Base-by-base conservation (phyloP, 2,329 filamentous ascomycete genomes). In the Fusarium sp. region DNA sequence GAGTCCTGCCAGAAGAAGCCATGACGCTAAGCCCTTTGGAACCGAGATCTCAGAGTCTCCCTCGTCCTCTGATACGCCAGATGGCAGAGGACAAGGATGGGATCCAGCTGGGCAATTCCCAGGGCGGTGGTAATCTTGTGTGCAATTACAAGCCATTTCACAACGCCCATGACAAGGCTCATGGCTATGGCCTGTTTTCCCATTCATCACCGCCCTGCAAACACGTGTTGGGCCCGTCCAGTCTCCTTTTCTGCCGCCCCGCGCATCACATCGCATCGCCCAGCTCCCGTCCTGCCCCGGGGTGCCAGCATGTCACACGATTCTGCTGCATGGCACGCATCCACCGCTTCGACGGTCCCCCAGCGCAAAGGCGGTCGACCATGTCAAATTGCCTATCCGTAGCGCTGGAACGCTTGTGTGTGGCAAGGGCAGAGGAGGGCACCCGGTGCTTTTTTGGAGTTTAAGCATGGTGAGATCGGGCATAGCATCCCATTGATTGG, bases 81-180 rank as follows among this genome's bases (percentile, higher is more conserved):
- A 51, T 64, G 56, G 22, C 60, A 24, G 17, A 36, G 35, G 20
- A 33, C 46, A 53, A 31, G 46, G 46, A 31, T 60, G 64, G 60
- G 44, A 53, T 71, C 62, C 42, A 69, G 58, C 49, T 56, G 69
- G 70, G 69, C 57, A 74, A 71, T 75, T 67, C 72, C 70, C 66
- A 71, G 62, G 62, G 57, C 57, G 51, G 72, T 74, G 75, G 70
- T 75, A 74, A 75, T 78, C 62, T 76, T 77, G 46, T 29, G 73
- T 58, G 56, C 69, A 69, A 74, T 66, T 64, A 68, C 66, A 67
- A 59, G 64, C 62, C 55, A 69, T 60, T 64, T 46, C 65, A 62
- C 46, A 35, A 53, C 44, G 49, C 40, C 55, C 29, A 57, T 40
- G 46, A 29, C 46, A 51, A 51, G 46, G 9, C 46, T 35, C 46